phyloP scores from a whole-genome alignment of 176 grass and related monocot genomes.

The Bromus sterilis region DNA sequence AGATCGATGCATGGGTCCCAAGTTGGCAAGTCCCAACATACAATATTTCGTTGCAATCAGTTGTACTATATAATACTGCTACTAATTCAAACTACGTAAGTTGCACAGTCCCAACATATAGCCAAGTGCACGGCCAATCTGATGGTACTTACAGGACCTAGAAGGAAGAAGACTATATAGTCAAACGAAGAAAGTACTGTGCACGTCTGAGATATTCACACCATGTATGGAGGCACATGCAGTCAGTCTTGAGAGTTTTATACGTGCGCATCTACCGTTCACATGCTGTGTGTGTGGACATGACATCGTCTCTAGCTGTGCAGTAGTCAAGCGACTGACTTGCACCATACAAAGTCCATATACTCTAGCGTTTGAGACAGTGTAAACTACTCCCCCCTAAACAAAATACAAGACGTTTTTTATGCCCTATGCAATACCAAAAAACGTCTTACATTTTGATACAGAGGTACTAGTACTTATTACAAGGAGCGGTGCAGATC shows the following conservation, averaged over 20 bases:
- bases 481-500: too few species aligned
- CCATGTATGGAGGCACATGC: neutral
- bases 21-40: neutral
- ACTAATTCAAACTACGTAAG: neutral
- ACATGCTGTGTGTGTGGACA: constrained; percentile 15
- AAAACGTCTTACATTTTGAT: too few species aligned
- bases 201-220: neutral
- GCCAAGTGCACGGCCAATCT: too few species aligned
- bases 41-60: neutral
- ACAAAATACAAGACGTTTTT: too few species aligned
- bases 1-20: neutral
- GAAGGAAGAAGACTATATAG: neutral
- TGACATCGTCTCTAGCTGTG: neutral
- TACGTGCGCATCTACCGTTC: neutral
- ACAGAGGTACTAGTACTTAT: too few species aligned
- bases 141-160: too few species aligned
- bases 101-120: neutral
- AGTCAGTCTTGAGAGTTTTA: neutral
- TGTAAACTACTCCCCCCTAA: too few species aligned
- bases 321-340: too few species aligned
- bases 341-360: too few species aligned
- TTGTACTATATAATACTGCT: neutral
- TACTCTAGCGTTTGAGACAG: too few species aligned
- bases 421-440: too few species aligned
- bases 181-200: neutral